Evolutionary conservation across 192 early-diverging fungal genomes (phyloP), one percentile per base, ranked within the genome.

Genomic region (Jimgerdemannia flammicorona): DNA sequence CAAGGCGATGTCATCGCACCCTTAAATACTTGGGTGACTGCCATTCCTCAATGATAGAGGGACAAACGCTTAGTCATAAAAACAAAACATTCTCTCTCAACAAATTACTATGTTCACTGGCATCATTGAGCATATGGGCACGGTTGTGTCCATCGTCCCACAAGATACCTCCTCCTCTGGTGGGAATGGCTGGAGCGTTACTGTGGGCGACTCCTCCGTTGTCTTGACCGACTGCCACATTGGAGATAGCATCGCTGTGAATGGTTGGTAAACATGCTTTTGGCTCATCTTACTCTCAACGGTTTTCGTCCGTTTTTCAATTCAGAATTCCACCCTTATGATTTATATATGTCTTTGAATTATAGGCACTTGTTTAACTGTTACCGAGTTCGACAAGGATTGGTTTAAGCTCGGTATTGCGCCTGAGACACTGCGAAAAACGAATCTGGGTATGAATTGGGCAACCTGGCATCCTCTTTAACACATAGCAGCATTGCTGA

Each of bases 231-330:
- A 99, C 82, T 93, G 92, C 77, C 87, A 94, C 74, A 74, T 97
- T 29, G 98, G 98, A 70, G 98, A 99, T 84, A 95, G 93, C 75
- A 99, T 99, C 75, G 86, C 93, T 40, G 84, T 95, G 75, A 96
- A 96, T 80, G 98, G 98, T 90, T 86, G 67, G 72, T 54, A 63
- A 40, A 10, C 1, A 10, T 69, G 40, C 9, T 67, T 54, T 64
- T 63, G 19, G 40, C 40, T 66, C 49, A 66, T 68, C 39, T 18
- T 49, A 9, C 70, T n/a, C 29, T 29, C 29, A 29, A 29, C 43
- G 19, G 1, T 72, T 44, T 42, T n/a, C 3, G 49, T 14, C 11
- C 70, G 9, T 1, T 67, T 54, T 44, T 67, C 3, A 40, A 43
- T 41, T 67, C 3, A 1, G 2, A 19, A 43, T 0, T 6, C 44